phyloP scores from a whole-genome alignment of 257 asterid species.

The Solanum bulbocastanum region DNA sequence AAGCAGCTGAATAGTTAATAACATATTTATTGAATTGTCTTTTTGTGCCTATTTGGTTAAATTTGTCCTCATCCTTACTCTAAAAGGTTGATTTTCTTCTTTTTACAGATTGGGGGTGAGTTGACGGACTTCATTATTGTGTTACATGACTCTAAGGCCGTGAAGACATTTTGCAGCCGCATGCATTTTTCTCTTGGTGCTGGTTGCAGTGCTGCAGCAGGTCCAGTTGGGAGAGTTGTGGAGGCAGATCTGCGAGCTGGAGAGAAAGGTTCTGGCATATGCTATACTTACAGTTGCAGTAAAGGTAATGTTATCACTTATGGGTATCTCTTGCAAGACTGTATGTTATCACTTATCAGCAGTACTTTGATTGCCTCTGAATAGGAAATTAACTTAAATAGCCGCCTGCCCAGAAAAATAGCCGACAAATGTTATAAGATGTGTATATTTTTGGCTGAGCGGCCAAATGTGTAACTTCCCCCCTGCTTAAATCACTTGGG shows the following conservation, averaged over 20 bases:
- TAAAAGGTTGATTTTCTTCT: neutral
- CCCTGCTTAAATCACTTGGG: neutral
- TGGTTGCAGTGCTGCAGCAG: constrained; percentile 99
- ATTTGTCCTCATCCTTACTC: neutral
- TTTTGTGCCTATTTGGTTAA: neutral
- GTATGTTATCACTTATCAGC: neutral
- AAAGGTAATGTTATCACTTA: constrained; percentile 49
- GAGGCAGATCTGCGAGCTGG: constrained; percentile 99
- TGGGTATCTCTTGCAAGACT: neutral
- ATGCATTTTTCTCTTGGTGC: constrained; percentile 99
- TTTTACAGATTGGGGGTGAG: constrained; percentile 78
- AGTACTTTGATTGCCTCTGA: neutral
- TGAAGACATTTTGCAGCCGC: constrained; percentile 93
- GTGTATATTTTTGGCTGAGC: neutral
- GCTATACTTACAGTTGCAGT: constrained; percentile 98
- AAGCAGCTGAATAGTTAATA: neutral
- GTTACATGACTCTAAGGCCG: constrained; percentile 78
- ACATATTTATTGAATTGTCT: neutral
- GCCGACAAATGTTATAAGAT: neutral
- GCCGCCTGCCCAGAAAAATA: neutral
- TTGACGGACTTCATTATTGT: constrained; percentile 95
- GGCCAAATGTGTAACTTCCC: neutral
- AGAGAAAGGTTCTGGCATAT: constrained; percentile 97
- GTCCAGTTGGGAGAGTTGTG: constrained; percentile 91
- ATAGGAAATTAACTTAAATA: neutral